Base-by-base conservation (phyloP, 805 yeast species). In the Priceomyces fermenticarens region DNA sequence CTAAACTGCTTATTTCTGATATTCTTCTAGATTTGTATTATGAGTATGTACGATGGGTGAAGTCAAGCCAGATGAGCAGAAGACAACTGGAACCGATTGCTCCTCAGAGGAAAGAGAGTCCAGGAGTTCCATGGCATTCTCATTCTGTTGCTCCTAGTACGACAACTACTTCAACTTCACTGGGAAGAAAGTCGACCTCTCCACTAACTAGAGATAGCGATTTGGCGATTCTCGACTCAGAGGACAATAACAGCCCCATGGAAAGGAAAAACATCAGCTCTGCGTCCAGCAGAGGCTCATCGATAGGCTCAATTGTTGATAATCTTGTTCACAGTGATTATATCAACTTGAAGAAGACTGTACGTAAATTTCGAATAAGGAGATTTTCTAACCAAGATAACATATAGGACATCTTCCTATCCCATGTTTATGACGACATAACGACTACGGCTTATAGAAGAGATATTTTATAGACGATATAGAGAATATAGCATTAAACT, bases 261-360 rank as follows among this genome's bases (percentile, higher is more conserved):
- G 34, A 34, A 26, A 30, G 43, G 3, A 33, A 47, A 12, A 38
- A 39, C 14, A 44, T 39, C 30, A 38, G 43, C 30, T 17, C 39
- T 6, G 37, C 51, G 10, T 43, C 55, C 2, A 39, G 42, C 28
- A 51, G 68, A n/a, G 65, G 66, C n/a, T 53, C 57, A 20, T 60
- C 66, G 3, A 47, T 63, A 9, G 65, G 67, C 5, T 53, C 58
- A 9, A 49, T 63, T 10, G 57, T 63, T 46, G 67, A 63, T 31
- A 50, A 49, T 13, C 45, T 63, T 32, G 57, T 55, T 47, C 41
- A 43, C 36, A 48, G 47, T 33, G 68, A 62, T 36, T 53, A 51
- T 44, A 44, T 53, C 7, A 55, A 51, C 35, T 57, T 60, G 53
- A 55, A 52, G 38, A 60, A 50, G 36, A 54, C 62, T 11, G 60